These are phyloP conservation scores for Pyrenophora graminea DNA, from an alignment of 2,329 filamentous ascomycete genomes.

Conservation along the genomic window DNA sequence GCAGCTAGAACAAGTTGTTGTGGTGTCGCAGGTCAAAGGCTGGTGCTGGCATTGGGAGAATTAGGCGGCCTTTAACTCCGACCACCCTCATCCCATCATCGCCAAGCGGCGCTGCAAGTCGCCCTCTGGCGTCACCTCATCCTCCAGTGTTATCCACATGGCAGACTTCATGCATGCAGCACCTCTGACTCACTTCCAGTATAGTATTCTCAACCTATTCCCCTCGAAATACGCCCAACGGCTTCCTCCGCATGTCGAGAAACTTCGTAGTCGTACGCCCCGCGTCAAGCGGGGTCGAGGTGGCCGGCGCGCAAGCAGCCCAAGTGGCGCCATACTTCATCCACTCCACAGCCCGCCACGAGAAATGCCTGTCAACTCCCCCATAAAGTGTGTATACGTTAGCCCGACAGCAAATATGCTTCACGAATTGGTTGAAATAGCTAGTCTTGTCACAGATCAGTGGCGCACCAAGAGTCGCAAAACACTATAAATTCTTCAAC, in stretches of 20 bases:
- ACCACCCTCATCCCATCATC: constrained; percentile 8
- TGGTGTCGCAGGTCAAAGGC: constrained; percentile 7
- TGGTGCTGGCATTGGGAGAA: constrained; percentile 13
- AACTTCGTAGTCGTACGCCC: not conserved
- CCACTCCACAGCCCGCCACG: not conserved
- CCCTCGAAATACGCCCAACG: not conserved
- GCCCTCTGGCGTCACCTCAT: constrained; percentile 11
- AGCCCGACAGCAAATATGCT: too few relatives aligned
- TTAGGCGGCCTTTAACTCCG: constrained; percentile 28
- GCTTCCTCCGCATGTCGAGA: not conserved
- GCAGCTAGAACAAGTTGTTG: not conserved
- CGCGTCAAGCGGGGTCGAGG: constrained; percentile 5
- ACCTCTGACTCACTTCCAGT: constrained; percentile 19
- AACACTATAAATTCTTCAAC: too few relatives aligned
- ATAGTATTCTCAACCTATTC: not conserved
- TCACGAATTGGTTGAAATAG: too few relatives aligned
- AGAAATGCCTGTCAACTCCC: not conserved
- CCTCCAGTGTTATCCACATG: not conserved
- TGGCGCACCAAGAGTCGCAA: too few relatives aligned
- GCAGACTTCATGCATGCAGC: constrained; percentile 15
- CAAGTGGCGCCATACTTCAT: not conserved
- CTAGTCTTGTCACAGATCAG: too few relatives aligned
- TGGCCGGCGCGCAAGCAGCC: constrained; percentile 1
- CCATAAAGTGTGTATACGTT: too few relatives aligned
- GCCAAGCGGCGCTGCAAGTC: constrained; percentile 12